Base-by-base conservation (phyloP, 495 filamentous ascomycete species). In the Podospora pseudocomata region DNA sequence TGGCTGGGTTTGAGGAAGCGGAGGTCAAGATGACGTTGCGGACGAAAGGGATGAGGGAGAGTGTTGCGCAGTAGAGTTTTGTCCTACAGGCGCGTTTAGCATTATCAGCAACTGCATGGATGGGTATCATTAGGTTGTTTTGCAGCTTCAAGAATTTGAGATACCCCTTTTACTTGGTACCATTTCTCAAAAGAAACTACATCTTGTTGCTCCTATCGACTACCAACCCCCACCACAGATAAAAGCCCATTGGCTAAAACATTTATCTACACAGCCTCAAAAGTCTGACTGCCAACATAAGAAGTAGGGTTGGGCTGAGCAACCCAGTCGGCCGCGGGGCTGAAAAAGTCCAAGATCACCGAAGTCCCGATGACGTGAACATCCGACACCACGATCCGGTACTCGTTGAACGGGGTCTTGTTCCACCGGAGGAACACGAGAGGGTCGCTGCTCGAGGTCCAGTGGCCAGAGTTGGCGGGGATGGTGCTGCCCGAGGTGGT, bases 1-100 rank as follows among this genome's bases (percentile, higher is more conserved):
- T 59, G 28, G 60, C 20, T 23, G n/a, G 20, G 5, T 83, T 84
- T 65, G 78, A 77, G 2, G 80, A 81, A 55, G 70, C 70, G 9
- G 67, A 66, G 28, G 73, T 71, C 3, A 82, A 77, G 68, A 66
- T 83, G 23, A 80, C 78, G 20, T 66, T 84, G 58, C 58, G 82
- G 60, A 84, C 82, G 0, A 84, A 83, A 72, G 82, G 82, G 7
- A 20, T 84, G 71, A 73, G 82, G 69, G 82, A 84, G 75, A 81
- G 78, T 70, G 75, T 79, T 58, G 78, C 79, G 7, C 64, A 64
- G 0, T 78, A 49, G 39, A 16, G 39, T 1, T 5, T 32, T 32
- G 30, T 32, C 7, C 13, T 32, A 7, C 3, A 49, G 13, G 15
- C 39, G 9, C 9, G 13, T 13, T 49, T 49, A 3, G 15, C 15